Percentiles rank a stretch among this genome's conserved stretches.
Conservation (phyloP, 495 filamentous ascomycete genomes). For the Neurospora sp. region DNA sequence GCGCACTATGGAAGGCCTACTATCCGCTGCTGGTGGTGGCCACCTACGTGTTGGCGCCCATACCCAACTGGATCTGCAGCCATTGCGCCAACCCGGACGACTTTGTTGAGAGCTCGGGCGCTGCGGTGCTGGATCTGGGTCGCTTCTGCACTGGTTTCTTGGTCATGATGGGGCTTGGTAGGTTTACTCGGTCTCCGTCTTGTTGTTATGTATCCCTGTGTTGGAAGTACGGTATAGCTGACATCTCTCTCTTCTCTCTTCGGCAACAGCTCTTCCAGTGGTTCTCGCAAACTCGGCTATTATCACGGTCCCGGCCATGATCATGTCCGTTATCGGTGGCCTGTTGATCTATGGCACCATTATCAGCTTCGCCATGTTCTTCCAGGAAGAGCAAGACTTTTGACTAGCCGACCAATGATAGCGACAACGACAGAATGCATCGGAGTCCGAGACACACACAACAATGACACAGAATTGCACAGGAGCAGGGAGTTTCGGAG, state of each 20-base stretch:
- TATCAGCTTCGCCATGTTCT: slow-evolving; percentile 95
- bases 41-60: slow-evolving; percentile 85
- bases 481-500: not conserved
- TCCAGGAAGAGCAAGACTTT: slow-evolving; percentile 89
- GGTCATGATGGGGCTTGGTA: slow-evolving; percentile 97
- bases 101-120: slow-evolving; percentile 79
- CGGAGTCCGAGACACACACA: not conserved
- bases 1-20: slow-evolving; percentile 87
- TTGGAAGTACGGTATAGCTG: slow-evolving; percentile 7
- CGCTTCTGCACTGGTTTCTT: slow-evolving; percentile 91
- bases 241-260: slow-evolving; percentile 1
- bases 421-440: not conserved
- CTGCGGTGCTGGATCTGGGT: slow-evolving; percentile 78
- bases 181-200: slow-evolving; percentile 25
- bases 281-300: slow-evolving; percentile 75
- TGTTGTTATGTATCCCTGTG: not conserved
- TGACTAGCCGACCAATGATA: slow-evolving; percentile 10
- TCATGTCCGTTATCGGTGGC: slow-evolving; percentile 89
- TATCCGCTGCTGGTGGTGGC: slow-evolving; percentile 88
- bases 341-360: slow-evolving; percentile 96
- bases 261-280: slow-evolving; percentile 69
- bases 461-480: not conserved
- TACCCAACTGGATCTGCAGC: slow-evolving; percentile 92
- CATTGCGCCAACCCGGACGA: slow-evolving; percentile 90
- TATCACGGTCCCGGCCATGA: slow-evolving; percentile 77